Evolutionary conservation across 805 yeast genomes (phyloP), one percentile per base, ranked within the genome.

Genomic region (Monosporozyma unispora): DNA sequence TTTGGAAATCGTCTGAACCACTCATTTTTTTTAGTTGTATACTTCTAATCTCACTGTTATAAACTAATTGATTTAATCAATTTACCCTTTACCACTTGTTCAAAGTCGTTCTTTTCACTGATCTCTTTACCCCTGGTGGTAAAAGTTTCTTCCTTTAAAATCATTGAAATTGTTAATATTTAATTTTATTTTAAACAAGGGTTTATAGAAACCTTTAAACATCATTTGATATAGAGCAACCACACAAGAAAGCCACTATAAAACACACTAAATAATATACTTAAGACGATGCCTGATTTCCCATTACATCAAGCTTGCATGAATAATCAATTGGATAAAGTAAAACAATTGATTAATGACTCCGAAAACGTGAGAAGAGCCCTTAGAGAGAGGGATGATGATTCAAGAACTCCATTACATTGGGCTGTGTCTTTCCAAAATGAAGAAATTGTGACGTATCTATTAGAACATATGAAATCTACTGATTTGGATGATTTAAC

Each of bases 391-490:
- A 71, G 64, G 52, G 97, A 90, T 63, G 75, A 73, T 2, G 96
- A 89, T 59, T 82, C 81, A 1, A 74, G 97, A 54, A 80, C 85
- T 2, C 84, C 96, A 2, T 68, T 89, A 45, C 95, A 87, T 63
- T 90, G 96, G 96, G 96, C 96, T 1, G 79, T 82, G 25, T 78
- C 95, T 1, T 74, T 74, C 56, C 77, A 78, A 46, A 74, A 81
- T 50, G 57, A 67, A 5, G 80, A 77, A 25, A 71, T 83, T 18
- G 79, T 79, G 7, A 51, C 57, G 0, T 66, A 73, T 14, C 56
- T 75, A 35, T 60, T 82, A 7, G 63, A 57, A 48, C 61, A 52
- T 38, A 61, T 62, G 60, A 53, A 56, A 31, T 54, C 56, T 3
- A 66, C 77, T 22, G 91, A 87, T 54, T 63, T 88, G 11, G 93